Evolutionary conservation across 805 yeast species (phyloP), one percentile per base, ranked within the genome.

Genomic region (Kuraishia ogatae): DNA sequence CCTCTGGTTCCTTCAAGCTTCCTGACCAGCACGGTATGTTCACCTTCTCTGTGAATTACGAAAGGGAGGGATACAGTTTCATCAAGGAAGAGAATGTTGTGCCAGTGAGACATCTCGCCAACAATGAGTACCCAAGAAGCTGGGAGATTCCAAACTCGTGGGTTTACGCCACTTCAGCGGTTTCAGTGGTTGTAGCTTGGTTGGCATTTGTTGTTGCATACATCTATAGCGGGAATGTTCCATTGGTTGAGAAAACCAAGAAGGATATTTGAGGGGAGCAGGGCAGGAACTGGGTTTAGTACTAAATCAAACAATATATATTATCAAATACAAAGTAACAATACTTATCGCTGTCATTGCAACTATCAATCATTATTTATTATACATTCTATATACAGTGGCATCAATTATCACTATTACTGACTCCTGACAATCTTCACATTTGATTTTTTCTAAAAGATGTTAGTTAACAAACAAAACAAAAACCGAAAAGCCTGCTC

Each of bases 1-100:
- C 71, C 21, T 74, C 80, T 20, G 71, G 48, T 7, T 71, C 74
- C 53, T 90, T 94, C 70, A 78, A 78, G 51, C 71, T 90, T 46
- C 99, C 99, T 22, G 97, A 93, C 69, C 97, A 91, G 65, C 97
- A 94, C 70, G 99, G 99, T 56, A 87, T 94, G 80, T 94, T 91
- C 73, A 88, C 97, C 1, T 91, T 89, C 68, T 78, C 78, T 58
- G 77, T 87, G 50, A 86, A 87, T 63, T 92, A 92, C 74, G 80
- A 80, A 67, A 83, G 96, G 66, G 75, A 81, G 15, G 98, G 98
- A 5, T 76, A 78, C 62, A 76, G 88, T 23, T 91, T 76, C 69
- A 67, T 93, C 54, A 75, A 75, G 26, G 89, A 85, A 62, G 77
- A 80, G 58, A 78, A 78, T 54, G 83, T 87, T 20, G 89, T 90